Percentiles rank a stretch among this genome's conserved stretches.
Conservation (phyloP, 768 basidiomycete genomes). For the Rhizopogon roseolus region DNA sequence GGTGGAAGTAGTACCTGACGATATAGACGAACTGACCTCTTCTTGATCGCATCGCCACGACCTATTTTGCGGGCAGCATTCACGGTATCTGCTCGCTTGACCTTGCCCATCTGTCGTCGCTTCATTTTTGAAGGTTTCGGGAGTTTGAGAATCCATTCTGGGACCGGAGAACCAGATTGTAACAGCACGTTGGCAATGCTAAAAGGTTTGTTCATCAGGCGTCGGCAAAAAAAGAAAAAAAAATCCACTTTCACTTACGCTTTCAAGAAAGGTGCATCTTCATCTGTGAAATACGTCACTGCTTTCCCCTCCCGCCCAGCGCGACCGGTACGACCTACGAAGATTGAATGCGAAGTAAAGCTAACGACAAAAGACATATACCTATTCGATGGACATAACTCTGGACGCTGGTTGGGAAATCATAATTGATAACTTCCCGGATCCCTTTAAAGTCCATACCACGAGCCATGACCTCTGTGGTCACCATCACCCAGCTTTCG, state of each 20-base stretch:
- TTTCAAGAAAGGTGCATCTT: constrained; percentile 89
- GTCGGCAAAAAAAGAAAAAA: not conserved
- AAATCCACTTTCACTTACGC: constrained; percentile 45
- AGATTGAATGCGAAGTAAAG: constrained; percentile 2
- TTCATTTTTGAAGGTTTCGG: constrained; percentile 90
- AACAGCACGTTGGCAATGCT: constrained; percentile 96
- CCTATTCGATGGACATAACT: constrained; percentile 97
- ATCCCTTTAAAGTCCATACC: constrained; percentile 98
- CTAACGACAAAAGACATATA: constrained; percentile 21
- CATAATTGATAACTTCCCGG: constrained; percentile 92
- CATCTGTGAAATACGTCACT: constrained; percentile 92
- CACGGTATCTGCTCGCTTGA: constrained; percentile 72
- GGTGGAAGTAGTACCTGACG: not conserved
- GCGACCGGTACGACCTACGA: constrained; percentile 84
- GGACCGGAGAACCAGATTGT: constrained; percentile 86
- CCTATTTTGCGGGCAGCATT: constrained; percentile 68
- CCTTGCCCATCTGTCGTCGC: constrained; percentile 79
- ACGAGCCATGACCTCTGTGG: constrained; percentile 95
- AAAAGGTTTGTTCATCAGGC: constrained; percentile 5
- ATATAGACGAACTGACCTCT: constrained; percentile 40
- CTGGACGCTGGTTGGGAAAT: constrained; percentile 93
- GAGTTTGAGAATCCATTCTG: constrained; percentile 94
- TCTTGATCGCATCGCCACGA: constrained; percentile 66
- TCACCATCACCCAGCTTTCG: constrained; percentile 91
- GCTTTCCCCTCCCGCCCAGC: constrained; percentile 92